These are phyloP conservation scores for Plasmodium ovale DNA, from an alignment of 169 alveolate genomes.

Conservation along the genomic window DNA sequence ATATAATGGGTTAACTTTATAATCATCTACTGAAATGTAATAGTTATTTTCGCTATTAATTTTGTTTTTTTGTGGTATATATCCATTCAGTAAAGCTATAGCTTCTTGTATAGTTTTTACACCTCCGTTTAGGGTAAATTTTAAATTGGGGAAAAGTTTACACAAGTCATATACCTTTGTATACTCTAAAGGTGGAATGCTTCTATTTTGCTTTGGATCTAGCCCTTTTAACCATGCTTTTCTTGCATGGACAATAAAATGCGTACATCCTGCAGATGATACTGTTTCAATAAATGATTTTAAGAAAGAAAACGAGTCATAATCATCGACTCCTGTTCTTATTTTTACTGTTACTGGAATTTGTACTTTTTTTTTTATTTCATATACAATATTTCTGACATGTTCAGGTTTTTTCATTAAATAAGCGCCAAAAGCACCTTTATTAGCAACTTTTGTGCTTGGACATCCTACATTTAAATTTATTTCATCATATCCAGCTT, in stretches of 20 bases:
- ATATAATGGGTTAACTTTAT: conserved; percentile 61
- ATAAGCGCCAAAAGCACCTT: conserved; percentile 97
- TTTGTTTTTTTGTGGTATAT: conserved; percentile 9
- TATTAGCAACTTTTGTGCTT: conserved; percentile 90
- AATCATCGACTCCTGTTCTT: conserved; percentile 96
- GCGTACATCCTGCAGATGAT: conserved; percentile 89
- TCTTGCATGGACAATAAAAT: conserved; percentile 95
- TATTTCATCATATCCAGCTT: conserved; percentile 93
- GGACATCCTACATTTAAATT: conserved; percentile 97
- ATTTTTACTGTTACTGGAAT: conserved; percentile 95
- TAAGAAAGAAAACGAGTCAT: conserved; percentile 88
- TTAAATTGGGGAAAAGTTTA: conserved; percentile 91
- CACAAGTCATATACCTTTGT: conserved; percentile 91
- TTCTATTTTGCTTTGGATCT: conserved; percentile 94
- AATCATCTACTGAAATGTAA: conserved; percentile 42
- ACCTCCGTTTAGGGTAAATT: conserved; percentile 96
- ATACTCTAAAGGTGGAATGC: conserved; percentile 93
- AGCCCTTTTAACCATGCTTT: conserved; percentile 95
- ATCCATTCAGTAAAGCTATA: conserved; percentile 78
- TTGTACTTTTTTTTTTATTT: conserved; percentile 72
- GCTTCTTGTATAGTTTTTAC: conserved; percentile 84
- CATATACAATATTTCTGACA: conserved; percentile 89
- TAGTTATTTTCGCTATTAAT: conserved; percentile 46
- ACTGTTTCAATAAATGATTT: conserved; percentile 83
- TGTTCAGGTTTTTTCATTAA: conserved; percentile 94